Conservation (phyloP, 495 filamentous ascomycete species). For the Penicillium tannophilum region DNA sequence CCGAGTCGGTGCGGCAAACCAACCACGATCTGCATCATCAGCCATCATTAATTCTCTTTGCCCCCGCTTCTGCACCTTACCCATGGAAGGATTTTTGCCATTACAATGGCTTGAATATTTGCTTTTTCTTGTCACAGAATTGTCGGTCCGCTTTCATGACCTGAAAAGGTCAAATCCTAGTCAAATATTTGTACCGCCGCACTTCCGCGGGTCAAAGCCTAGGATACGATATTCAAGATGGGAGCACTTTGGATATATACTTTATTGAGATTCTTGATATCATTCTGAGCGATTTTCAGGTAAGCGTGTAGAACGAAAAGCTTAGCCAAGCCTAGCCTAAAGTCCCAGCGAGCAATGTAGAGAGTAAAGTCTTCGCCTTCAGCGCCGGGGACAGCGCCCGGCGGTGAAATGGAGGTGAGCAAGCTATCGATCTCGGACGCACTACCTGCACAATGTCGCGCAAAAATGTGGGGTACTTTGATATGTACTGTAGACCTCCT, state of each 20-base stretch:
- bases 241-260: no score
- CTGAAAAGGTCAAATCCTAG: no score
- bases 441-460: neutral
- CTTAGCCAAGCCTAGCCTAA: no score
- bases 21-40: neutral
- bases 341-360: constrained; percentile 1
- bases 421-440: constrained; percentile 32
- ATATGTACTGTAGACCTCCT: neutral
- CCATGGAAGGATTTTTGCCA: neutral
- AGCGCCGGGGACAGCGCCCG: constrained; percentile 6
- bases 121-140: constrained; percentile 1
- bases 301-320: no score
- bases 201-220: no score
- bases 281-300: no score
- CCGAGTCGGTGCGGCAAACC: neutral
- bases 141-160: neutral
- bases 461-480: constrained; percentile 2
- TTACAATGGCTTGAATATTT: neutral
- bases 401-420: constrained; percentile 37
- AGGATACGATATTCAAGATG: no score
- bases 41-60: neutral
- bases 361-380: constrained; percentile 14
- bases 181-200: no score
- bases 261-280: no score
- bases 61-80: neutral